Conservation (phyloP, 2,329 filamentous ascomycete species). For the Xylariaceae sp. region DNA sequence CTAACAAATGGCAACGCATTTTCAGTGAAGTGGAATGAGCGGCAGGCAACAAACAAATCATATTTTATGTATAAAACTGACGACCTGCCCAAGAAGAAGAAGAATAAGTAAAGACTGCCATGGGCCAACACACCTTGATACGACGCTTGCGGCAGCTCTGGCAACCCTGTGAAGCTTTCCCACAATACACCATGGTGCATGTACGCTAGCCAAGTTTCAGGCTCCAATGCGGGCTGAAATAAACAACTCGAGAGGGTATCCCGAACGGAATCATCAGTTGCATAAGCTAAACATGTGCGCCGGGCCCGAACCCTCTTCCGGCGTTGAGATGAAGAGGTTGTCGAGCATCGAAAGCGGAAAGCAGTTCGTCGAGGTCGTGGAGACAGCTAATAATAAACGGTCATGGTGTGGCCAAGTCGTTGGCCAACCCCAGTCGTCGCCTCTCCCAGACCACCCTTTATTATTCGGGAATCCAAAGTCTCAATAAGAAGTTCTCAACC, state of each 20-base stretch:
- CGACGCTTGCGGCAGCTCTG: slow-evolving; percentile 52
- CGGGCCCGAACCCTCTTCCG: slow-evolving; percentile 22
- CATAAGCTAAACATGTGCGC: slow-evolving; percentile 22
- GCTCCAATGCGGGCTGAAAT: slow-evolving; percentile 20
- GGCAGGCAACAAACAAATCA: too few species aligned
- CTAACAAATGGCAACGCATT: too few species aligned
- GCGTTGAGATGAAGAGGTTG: slow-evolving; percentile 20
- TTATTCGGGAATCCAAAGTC: too few species aligned
- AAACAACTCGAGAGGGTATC: slow-evolving; percentile 22
- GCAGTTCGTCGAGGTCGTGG: slow-evolving; percentile 30
- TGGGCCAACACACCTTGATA: slow-evolving; percentile 47
- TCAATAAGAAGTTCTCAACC: too few species aligned
- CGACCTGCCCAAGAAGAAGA: neutral
- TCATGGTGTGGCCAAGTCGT: slow-evolving; percentile 17
- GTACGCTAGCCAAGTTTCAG: slow-evolving; percentile 18
- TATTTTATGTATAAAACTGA: too few species aligned
- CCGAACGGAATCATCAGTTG: slow-evolving; percentile 5
- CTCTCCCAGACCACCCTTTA: too few species aligned
- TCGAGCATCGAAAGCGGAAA: slow-evolving; percentile 31
- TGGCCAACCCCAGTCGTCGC: too few species aligned
- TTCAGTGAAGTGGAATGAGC: too few species aligned
- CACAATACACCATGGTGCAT: slow-evolving; percentile 53
- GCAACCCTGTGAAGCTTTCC: slow-evolving; percentile 55
- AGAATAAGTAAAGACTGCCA: slow-evolving; percentile 1
- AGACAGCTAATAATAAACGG: slow-evolving; percentile 19